These are phyloP conservation scores for Fomitopsis schrenkii DNA, from an alignment of 1,284 basidiomycete species.

Conservation along the genomic window DNA sequence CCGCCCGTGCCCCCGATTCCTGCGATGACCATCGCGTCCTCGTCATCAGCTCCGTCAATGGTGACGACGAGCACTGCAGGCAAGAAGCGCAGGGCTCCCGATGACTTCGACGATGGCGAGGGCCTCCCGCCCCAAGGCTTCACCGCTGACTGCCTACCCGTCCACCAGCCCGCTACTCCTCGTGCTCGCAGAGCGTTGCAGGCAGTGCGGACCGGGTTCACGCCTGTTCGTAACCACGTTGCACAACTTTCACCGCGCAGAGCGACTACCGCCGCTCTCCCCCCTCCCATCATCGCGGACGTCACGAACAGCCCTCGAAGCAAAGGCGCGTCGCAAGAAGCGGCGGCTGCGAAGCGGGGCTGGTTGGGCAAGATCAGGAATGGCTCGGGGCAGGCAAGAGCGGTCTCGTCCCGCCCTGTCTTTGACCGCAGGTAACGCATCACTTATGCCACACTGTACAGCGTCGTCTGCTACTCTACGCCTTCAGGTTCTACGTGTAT, in stretches of 20 bases:
- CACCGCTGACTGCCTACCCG: constrained; percentile 44
- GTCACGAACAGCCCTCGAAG: constrained; percentile 63
- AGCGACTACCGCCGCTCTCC: constrained; percentile 20
- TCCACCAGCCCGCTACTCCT: constrained; percentile 44
- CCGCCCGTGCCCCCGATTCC: constrained; percentile 8
- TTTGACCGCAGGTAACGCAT: not conserved
- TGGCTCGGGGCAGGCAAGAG: constrained; percentile 8
- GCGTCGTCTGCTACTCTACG: not conserved
- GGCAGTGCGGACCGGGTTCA: constrained; percentile 62
- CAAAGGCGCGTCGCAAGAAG: constrained; percentile 21
- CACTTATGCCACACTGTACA: not conserved
- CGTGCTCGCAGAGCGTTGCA: constrained; percentile 53
- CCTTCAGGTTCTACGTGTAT: not conserved
- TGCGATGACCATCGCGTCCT: constrained; percentile 6
- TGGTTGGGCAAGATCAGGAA: constrained; percentile 31
- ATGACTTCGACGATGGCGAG: constrained; percentile 62
- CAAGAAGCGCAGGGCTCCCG: constrained; percentile 68
- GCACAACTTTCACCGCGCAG: constrained; percentile 23
- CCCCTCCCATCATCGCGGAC: constrained; percentile 42
- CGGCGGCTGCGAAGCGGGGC: constrained; percentile 21
- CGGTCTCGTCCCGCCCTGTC: constrained; percentile 3
- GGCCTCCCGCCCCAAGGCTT: constrained; percentile 55
- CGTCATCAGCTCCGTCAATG: constrained; percentile 23
- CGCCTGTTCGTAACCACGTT: constrained; percentile 53
- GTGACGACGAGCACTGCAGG: constrained; percentile 27